Base-by-base conservation (phyloP, 768 basidiomycete genomes). In the Filobasidium floriforme region DNA sequence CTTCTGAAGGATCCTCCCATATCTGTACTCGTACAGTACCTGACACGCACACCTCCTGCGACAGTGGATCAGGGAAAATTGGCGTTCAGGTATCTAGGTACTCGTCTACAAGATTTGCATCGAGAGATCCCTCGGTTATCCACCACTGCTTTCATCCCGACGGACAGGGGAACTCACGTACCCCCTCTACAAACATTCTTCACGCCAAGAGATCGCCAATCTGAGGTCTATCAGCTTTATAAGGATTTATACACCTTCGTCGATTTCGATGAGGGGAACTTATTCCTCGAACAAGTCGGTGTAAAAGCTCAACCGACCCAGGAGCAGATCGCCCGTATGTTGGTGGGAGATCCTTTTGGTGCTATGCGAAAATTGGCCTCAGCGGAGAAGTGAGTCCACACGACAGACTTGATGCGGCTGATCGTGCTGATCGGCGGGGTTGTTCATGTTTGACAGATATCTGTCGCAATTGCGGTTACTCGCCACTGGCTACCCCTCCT, bases 271-370 rank as follows among this genome's bases (percentile, higher is more conserved):
- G 80, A 82, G 5, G 94, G 88, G 28, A 94, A 92, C 70, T 81
- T 83, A 3, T 97, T 99, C 79, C 81, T 99, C 54, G 84, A 83
- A 62, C 87, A 89, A 2, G 90, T 90, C 71, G 94, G 96, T 12
- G 89, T 92, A 18, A 88, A 86, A 73, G 86, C 84, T 51, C 89
- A 92, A 73, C 93, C 94, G 4, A 90, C 85, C 54, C 85, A 92
- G 5, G 86, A 90, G 14, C 81, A 80, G 40, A 81, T 73, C 19
- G 72, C 72, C 7, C 49, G 43, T 4, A 46, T 70, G 54, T 55
- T 73, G 5, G 67, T 71, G 26, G 66, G 59, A 19, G 65, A 73
- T 41, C 68, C 70, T 1, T 57, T 19, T 57, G 54, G 54, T 15
- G 54, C 54, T 15, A 57, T 26, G 12, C 24, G 22, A 29, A 60